phyloP scores from a whole-genome alignment of 148 eudicot genomes.

The Limonium bicolor region DNA sequence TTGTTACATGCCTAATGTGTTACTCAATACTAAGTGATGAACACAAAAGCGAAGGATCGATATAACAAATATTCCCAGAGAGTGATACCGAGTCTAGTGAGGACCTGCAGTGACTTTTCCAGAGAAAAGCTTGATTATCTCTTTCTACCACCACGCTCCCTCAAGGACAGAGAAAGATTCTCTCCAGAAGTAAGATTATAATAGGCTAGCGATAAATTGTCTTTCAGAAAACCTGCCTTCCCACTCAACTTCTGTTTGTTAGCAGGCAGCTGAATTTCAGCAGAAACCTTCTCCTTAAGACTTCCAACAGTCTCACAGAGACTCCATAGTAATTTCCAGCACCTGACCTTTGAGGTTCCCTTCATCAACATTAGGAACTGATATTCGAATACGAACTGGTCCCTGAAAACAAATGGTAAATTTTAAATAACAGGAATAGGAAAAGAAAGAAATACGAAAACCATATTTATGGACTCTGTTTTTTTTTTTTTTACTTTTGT shows the following conservation, averaged over 20 bases:
- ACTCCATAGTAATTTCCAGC: slow-evolving; percentile 49
- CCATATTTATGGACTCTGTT: too few species aligned
- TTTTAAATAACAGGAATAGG: background rate
- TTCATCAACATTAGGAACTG: slow-evolving; percentile 69
- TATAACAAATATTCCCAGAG: slow-evolving; percentile 4
- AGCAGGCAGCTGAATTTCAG: slow-evolving; percentile 74
- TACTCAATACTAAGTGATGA: slow-evolving; percentile 7
- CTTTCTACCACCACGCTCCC: slow-evolving; percentile 85
- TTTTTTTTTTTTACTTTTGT: too few species aligned
- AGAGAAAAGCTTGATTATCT: slow-evolving; percentile 20
- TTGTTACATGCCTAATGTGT: slow-evolving; percentile 5
- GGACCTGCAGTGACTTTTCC: slow-evolving; percentile 14
- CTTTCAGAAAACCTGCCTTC: slow-evolving; percentile 81
- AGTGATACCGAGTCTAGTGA: slow-evolving; percentile 10
- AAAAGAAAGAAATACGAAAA: background rate
- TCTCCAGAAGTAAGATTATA: slow-evolving; percentile 60
- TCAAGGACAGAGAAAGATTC: slow-evolving; percentile 45
- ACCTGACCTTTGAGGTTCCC: slow-evolving; percentile 74
- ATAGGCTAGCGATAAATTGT: slow-evolving; percentile 67
- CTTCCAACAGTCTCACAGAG: slow-evolving; percentile 60
- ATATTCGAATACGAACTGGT: slow-evolving; percentile 39
- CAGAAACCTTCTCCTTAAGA: slow-evolving; percentile 69
- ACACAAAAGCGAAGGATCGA: slow-evolving; percentile 4
- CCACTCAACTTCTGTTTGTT: slow-evolving; percentile 81
- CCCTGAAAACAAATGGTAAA: slow-evolving; percentile 30